phyloP scores from a whole-genome alignment of 805 yeast species.

The Saccharomycopsis sp. region DNA sequence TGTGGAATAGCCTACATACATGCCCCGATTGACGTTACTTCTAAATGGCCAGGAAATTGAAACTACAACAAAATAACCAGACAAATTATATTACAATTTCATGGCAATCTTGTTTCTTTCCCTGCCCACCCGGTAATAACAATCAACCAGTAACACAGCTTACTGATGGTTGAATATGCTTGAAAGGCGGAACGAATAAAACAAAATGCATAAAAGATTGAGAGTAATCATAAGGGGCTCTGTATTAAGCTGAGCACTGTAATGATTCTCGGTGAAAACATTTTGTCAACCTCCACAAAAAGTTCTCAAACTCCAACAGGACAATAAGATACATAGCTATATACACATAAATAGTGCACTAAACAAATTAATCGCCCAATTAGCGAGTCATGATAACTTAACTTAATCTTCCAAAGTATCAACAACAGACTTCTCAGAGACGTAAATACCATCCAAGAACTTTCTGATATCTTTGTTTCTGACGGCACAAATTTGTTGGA shows the following conservation, averaged over 20 bases:
- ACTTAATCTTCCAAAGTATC: constrained; percentile 41
- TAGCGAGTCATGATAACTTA: not conserved
- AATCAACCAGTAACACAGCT: no score
- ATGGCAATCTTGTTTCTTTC: not conserved
- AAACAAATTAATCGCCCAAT: not conserved
- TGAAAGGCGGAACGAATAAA: no score
- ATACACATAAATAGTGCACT: not conserved
- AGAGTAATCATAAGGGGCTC: constrained; percentile 22
- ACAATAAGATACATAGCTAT: not conserved
- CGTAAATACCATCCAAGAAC: constrained; percentile 99
- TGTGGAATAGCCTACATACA: no score
- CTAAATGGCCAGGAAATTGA: no score
- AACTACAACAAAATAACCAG: not conserved
- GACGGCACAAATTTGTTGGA: constrained; percentile 96
- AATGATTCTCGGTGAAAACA: constrained; percentile 18
- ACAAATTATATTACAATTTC: not conserved
- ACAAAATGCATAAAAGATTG: not conserved
- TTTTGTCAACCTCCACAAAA: not conserved
- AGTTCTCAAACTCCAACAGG: not conserved
- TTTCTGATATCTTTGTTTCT: constrained; percentile 99
- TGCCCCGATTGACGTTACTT: no score
- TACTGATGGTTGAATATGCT: no score
- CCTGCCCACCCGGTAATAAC: no score
- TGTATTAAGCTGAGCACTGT: constrained; percentile 18
- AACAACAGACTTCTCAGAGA: constrained; percentile 89